Conservation (phyloP, 176 grass and related monocot species). For the Oropetium thomaeum region DNA sequence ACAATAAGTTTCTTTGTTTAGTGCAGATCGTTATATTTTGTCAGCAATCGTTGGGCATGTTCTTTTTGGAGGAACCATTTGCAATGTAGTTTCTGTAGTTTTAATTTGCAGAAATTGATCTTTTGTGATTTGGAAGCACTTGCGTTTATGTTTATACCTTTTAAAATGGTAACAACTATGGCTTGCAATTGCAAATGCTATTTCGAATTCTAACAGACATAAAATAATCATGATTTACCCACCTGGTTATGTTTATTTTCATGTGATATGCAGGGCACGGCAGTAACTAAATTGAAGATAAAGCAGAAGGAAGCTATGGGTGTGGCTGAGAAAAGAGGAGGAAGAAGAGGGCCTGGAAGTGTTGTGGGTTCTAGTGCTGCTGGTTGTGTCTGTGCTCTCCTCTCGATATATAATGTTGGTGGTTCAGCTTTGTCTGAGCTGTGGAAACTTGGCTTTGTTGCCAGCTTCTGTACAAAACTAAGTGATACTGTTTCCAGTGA, state of each 20-base stretch:
- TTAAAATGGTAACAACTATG: not conserved
- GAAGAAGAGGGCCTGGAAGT: constrained; percentile 90
- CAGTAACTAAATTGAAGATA: constrained; percentile 86
- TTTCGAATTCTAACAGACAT: not conserved
- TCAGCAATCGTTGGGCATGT: not conserved
- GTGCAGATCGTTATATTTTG: not conserved
- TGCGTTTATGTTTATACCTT: not conserved
- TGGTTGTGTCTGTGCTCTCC: constrained; percentile 66
- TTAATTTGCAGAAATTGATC: not conserved
- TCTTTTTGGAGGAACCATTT: not conserved
- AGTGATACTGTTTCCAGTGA: constrained; percentile 92
- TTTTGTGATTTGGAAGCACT: not conserved
- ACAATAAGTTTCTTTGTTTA: not conserved
- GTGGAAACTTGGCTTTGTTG: constrained; percentile 91
- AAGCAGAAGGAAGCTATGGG: constrained; percentile 90
- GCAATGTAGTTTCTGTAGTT: not conserved
- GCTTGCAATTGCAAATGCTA: not conserved
- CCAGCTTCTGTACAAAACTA: constrained; percentile 92
- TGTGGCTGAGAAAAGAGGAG: constrained; percentile 80
- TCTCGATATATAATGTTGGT: constrained; percentile 67
- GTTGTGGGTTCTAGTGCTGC: constrained; percentile 81
- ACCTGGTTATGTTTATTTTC: constrained; percentile 34
- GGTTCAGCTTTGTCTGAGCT: constrained; percentile 46
- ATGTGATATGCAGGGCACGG: constrained; percentile 64
- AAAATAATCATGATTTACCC: not conserved